These are phyloP conservation scores for Iberis amara DNA, from an alignment of 441 rosid genomes.

Conservation along the genomic window DNA sequence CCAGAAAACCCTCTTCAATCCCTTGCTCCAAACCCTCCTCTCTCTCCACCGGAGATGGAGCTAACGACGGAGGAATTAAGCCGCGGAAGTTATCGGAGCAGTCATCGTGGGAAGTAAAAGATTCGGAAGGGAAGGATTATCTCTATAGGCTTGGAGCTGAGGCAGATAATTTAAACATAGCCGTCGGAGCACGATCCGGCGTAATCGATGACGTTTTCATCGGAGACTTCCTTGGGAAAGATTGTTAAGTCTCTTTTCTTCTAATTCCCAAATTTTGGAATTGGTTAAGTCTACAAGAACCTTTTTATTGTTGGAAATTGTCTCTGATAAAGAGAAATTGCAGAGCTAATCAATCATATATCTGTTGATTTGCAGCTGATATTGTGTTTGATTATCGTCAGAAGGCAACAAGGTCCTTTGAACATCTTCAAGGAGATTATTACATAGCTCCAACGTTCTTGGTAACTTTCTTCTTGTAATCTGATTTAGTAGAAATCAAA, in stretches of 20 bases:
- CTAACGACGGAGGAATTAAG: slow-evolving; percentile 19
- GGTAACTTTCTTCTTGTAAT: slow-evolving; percentile 33
- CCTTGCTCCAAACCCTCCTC: slow-evolving; percentile 40
- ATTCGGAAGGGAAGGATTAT: slow-evolving; percentile 74
- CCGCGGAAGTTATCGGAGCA: slow-evolving; percentile 57
- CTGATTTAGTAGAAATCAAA: no score
- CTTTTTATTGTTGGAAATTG: no score
- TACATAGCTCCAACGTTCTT: slow-evolving; percentile 79
- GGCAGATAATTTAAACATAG: slow-evolving; percentile 77
- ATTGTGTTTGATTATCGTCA: slow-evolving; percentile 93
- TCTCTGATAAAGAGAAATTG: no score
- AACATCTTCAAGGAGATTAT: slow-evolving; percentile 85
- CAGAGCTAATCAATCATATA: no score
- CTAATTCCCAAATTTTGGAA: not conserved
- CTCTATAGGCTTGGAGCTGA: slow-evolving; percentile 77
- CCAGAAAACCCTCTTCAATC: slow-evolving; percentile 27
- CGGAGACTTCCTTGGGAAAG: slow-evolving; percentile 78
- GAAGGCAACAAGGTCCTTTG: slow-evolving; percentile 82
- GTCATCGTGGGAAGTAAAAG: slow-evolving; percentile 87
- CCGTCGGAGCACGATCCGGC: slow-evolving; percentile 82
- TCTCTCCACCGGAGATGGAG: slow-evolving; percentile 17
- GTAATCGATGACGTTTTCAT: slow-evolving; percentile 73
- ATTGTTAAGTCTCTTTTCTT: slow-evolving; percentile 41
- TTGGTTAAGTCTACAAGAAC: no score
- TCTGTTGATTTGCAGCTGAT: slow-evolving; percentile 50